Evolutionary conservation across 108 stramenopile genomes (phyloP).

Genomic region (Discostella pseudostelligera): DNA sequence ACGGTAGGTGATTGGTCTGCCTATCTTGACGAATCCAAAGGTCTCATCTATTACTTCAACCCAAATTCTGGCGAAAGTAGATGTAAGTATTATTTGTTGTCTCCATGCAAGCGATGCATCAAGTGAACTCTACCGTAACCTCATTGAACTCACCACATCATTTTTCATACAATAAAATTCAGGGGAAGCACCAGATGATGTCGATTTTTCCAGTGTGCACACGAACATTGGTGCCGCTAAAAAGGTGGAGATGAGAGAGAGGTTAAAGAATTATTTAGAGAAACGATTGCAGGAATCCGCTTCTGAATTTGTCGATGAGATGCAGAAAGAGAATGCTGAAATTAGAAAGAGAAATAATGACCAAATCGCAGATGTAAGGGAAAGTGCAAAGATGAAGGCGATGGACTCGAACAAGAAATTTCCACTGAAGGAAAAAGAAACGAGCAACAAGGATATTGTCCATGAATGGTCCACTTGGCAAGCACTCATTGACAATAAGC

Average conservation of each 20-base stretch:
- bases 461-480: constrained; percentile 11
- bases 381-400: not conserved
- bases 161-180: not conserved
- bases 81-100: constrained; percentile 41
- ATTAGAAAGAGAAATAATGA: not conserved
- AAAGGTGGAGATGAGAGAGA: constrained; percentile 27
- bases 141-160: not conserved
- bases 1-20: constrained; percentile 71
- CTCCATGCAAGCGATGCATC: not conserved
- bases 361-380: not conserved
- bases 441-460: constrained; percentile 5
- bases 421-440: not conserved
- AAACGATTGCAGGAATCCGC: constrained; percentile 12
- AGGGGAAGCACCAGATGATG: constrained; percentile 22
- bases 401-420: not conserved
- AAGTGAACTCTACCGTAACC: not conserved
- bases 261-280: constrained; percentile 26
- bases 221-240: constrained; percentile 11
- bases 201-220: constrained; percentile 14
- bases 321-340: not conserved
- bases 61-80: constrained; percentile 57
- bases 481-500: constrained; percentile 18
- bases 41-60: constrained; percentile 81
- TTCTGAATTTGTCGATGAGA: constrained; percentile 1
- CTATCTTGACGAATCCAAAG: constrained; percentile 73